Base-by-base conservation (phyloP, 306 rosid genomes). In the Dalbergia cultrata region DNA sequence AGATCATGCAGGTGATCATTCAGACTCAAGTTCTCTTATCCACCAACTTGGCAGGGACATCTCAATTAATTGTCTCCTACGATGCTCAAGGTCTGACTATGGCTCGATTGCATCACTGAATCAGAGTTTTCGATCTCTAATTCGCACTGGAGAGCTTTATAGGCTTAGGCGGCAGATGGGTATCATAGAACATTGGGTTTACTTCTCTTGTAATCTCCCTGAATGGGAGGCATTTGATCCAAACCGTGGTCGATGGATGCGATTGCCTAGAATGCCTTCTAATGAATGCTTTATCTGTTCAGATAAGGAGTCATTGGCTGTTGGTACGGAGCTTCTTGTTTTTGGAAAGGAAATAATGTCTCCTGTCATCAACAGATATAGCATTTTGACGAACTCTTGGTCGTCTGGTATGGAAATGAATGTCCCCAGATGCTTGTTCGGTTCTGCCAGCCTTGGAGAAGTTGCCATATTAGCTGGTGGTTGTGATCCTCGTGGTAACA, bases 141-240 rank as follows among this genome's bases (percentile, higher is more conserved):
- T 93, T 54, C 86, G 72, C 1, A 83, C 73, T 18, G 94, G 91
- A 17, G 89, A 89, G 81, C 86, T 93, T 50, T 90, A 93, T 66
- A 85, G 79, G 61, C 78, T 88, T 65, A 86, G 97, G 86, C 83
- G 86, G 67, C 72, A 54, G 64, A 81, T 81, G 90, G 94, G 90
- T 31, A 76, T 88, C 45, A 64, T 87, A 9, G 96, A 93, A 68
- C 92, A 90, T 78, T 93, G 96, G 96, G 90, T 88, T 84, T 93
- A 93, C 80, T 89, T 90, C 83, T 93, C 97, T 8, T 93, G 96
- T 77, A 81, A 66, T 77, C 91, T 88, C 34, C 87, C 88, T 49
- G 96, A 90, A 64, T 93, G 97, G 97, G 91, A 87, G 80, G 97
- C 96, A 41, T 93, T 83, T 74, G 92, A 91, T 84, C 96, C 94